phyloP scores from a whole-genome alignment of 768 basidiomycete genomes.

The Tricholomella constricta region DNA sequence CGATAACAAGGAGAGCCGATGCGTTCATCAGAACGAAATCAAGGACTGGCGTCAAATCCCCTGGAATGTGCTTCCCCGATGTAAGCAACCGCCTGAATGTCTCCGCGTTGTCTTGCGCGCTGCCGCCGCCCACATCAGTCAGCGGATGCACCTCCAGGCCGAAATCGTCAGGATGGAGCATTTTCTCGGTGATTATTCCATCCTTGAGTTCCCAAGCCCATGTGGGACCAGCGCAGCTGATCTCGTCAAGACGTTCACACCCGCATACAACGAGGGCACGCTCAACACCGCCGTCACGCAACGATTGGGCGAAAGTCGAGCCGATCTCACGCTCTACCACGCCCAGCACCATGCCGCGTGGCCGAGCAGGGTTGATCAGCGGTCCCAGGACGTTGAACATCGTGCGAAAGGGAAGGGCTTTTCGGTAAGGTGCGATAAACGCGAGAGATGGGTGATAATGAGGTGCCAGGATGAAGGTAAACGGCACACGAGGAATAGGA shows the following conservation, averaged over 20 bases:
- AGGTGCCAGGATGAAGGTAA: constrained; percentile 92
- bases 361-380: constrained; percentile 87
- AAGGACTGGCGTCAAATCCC: constrained; percentile 59
- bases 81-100: constrained; percentile 68
- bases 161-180: constrained; percentile 73
- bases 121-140: constrained; percentile 65
- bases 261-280: constrained; percentile 94
- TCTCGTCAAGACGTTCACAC: constrained; percentile 89
- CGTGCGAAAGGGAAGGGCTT: constrained; percentile 88
- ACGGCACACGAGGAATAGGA: constrained; percentile 68
- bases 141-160: constrained; percentile 76
- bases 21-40: constrained; percentile 93
- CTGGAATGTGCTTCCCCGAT: constrained; percentile 56
- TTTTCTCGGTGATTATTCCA: constrained; percentile 61
- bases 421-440: constrained; percentile 79
- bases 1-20: constrained; percentile 83
- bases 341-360: constrained; percentile 88
- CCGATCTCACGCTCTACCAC: constrained; percentile 85
- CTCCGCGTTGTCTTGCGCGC: constrained; percentile 79
- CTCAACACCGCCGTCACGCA: constrained; percentile 72
- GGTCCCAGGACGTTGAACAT: constrained; percentile 97
- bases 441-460: constrained; percentile 91
- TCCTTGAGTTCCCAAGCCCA: constrained; percentile 80
- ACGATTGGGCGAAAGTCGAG: constrained; percentile 72
- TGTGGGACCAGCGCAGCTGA: constrained; percentile 91